Evolutionary conservation across 495 filamentous ascomycete genomes (phyloP).

Genomic region (Cenococcum geophilum): DNA sequence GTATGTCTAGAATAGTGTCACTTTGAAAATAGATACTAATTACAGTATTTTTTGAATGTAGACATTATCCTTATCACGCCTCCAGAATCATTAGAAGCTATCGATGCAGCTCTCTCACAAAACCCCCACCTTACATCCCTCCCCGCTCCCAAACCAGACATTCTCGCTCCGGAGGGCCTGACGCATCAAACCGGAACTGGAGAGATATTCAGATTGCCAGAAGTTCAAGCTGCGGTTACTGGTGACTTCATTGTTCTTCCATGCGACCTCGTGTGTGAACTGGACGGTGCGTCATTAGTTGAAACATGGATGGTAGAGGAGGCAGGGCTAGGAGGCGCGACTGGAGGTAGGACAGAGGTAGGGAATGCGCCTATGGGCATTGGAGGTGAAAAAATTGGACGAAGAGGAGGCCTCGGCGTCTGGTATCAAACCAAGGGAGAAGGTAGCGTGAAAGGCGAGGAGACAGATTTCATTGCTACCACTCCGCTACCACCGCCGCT

Average conservation of each 20-base stretch:
- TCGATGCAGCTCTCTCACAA: conserved; percentile 72
- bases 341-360: conserved; percentile 35
- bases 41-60: conserved; percentile 32
- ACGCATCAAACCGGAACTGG: conserved; percentile 78
- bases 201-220: conserved; percentile 64
- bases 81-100: conserved; percentile 61
- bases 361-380: conserved; percentile 39
- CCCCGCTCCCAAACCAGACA: conserved; percentile 63
- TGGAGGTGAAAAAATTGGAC: conserved; percentile 50
- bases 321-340: conserved; percentile 53
- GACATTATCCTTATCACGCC: conserved; percentile 82
- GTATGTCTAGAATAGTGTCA: background rate
- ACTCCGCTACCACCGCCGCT: conserved; percentile 53
- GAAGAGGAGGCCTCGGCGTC: conserved; percentile 73
- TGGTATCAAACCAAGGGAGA: conserved; percentile 83
- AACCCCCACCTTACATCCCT: conserved; percentile 82
- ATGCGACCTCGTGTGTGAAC: conserved; percentile 88
- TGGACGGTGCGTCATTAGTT: conserved; percentile 70
- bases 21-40: conserved; percentile 3
- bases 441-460: conserved; percentile 73
- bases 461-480: conserved; percentile 81
- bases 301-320: conserved; percentile 91
- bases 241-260: conserved; percentile 86
- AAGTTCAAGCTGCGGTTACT: conserved; percentile 51
- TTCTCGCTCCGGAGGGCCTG: conserved; percentile 66